These are phyloP conservation scores for Scortechinia acanthostroma DNA, from an alignment of 2,329 filamentous ascomycete species.

Conservation along the genomic window DNA sequence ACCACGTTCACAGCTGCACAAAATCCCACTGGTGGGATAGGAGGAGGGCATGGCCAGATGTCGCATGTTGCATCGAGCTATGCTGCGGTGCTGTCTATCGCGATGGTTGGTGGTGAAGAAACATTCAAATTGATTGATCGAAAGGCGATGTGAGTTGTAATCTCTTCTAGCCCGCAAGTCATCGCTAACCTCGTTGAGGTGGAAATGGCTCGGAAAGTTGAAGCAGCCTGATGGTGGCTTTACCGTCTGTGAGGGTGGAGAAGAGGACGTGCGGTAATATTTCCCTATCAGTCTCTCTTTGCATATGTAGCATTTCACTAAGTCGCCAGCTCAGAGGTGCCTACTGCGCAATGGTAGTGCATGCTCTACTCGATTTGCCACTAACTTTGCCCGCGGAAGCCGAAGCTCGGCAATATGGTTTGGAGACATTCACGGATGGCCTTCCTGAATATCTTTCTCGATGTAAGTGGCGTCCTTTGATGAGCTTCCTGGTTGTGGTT, in stretches of 20 bases:
- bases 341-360: conserved; percentile 60
- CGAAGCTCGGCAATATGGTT: conserved; percentile 41
- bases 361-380: conserved; percentile 59
- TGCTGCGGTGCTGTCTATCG: conserved; percentile 52
- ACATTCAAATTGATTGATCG: conserved; percentile 53
- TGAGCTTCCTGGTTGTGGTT: background rate
- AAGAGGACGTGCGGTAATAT: conserved; percentile 62
- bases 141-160: conserved; percentile 43
- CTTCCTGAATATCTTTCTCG: conserved; percentile 54
- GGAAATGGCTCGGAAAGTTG: conserved; percentile 56
- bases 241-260: conserved; percentile 54
- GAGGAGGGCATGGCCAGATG: conserved; percentile 64
- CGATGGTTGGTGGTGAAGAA: conserved; percentile 49
- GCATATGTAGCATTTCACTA: conserved; percentile 3
- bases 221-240: conserved; percentile 66
- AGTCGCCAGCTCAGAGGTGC: conserved; percentile 40
- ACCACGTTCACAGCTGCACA: conserved; percentile 40
- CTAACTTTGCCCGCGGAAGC: conserved; percentile 50
- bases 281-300: too few species aligned
- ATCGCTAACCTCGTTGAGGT: conserved; percentile 29
- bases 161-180: conserved; percentile 15
- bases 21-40: conserved; percentile 60
- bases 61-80: conserved; percentile 64
- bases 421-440: conserved; percentile 44
- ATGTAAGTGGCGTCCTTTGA: conserved; percentile 31